Evolutionary conservation across 1,284 basidiomycete genomes (phyloP), one percentile per base, ranked within the genome.

Genomic region (Papiliotrema flavescens): DNA sequence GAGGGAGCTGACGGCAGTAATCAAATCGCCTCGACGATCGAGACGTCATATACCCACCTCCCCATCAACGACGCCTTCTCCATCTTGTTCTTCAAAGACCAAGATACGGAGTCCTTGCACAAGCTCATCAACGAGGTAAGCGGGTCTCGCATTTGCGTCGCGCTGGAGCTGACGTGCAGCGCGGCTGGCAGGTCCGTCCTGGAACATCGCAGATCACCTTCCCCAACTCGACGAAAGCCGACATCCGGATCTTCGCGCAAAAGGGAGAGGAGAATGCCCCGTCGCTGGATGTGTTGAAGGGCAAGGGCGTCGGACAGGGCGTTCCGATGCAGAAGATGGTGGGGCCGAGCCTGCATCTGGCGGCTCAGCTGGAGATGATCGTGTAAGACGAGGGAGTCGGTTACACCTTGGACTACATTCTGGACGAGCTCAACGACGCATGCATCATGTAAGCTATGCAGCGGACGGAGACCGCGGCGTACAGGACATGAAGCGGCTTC

Each of bases 1-100:
- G n/a, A 42, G 20, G 36, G 17, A 26, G 32, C 53, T 28, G 28
- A 41, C 36, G 26, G 9, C 55, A 73, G 75, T 45, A 66, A 69
- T 41, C 75, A 78, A 64, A 78, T 78, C 45, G 75, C 76, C 3
- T 66, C 74, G 37, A 77, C 76, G 5, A 71, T 77, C 55, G 71
- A 76, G 59, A 69, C 75, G 15, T 75, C 74, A 11, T 78, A 78
- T 53, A 64, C 68, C 2, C 74, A 74, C 15, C 57, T 78, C 17
- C 73, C 75, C 1, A 56, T 76, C 23, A 60, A 63, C 22, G 73
- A 74, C 52, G 76, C 76, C 32, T 64, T 71, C 1, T 61, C 67
- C 20, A 63, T 77, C 20, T 61, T 78, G 39, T 76, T 78, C 71
- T 74, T 71, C 70, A 69, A 72, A 41, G 49, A 65, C 23, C 66